A percentile compares a stretch with the other conserved stretches of the same genome.
phyloP scores from a whole-genome alignment of 2,329 filamentous ascomycete species.

The Elsinoe arachidis region DNA sequence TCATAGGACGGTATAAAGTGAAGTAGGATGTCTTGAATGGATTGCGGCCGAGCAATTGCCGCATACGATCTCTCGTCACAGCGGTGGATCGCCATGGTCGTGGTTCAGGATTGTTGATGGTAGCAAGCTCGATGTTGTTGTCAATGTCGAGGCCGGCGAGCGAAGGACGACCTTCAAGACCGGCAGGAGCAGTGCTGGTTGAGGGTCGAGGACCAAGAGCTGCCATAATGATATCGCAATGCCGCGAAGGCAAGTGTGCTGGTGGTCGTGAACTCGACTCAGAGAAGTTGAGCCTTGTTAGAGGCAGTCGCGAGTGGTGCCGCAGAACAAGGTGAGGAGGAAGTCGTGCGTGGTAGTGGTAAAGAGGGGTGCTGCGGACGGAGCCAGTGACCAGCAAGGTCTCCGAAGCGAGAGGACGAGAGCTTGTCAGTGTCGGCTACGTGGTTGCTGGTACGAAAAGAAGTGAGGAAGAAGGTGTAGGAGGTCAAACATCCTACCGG shows the following conservation, averaged over 20 bases:
- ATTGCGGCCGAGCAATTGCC: constrained; percentile 35
- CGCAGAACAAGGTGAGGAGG: too few relatives aligned
- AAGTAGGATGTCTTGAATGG: constrained; percentile 43
- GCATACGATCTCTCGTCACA: constrained; percentile 28
- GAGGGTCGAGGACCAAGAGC: not conserved
- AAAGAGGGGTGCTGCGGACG: too few relatives aligned
- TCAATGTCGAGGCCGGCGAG: constrained; percentile 22
- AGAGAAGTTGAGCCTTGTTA: too few relatives aligned
- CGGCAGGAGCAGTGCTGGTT: not conserved
- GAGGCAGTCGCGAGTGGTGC: too few relatives aligned
- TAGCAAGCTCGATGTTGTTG: constrained; percentile 26
- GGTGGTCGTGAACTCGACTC: not conserved
- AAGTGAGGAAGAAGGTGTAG: not conserved
- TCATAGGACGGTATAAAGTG: constrained; percentile 38
- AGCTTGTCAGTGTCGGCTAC: too few relatives aligned
- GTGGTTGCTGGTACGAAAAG: not conserved
- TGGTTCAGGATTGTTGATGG: constrained; percentile 27
- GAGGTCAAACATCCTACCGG: not conserved
- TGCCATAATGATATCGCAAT: not conserved
- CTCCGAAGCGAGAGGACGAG: too few relatives aligned
- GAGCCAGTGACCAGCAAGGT: too few relatives aligned
- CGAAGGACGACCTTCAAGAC: constrained; percentile 19
- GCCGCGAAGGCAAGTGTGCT: not conserved
- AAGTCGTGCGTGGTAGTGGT: too few relatives aligned
- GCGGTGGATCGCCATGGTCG: constrained; percentile 27